Evolutionary conservation across 495 filamentous ascomycete species (phyloP).

Genomic region (Hypomontagnella submonticulosa): DNA sequence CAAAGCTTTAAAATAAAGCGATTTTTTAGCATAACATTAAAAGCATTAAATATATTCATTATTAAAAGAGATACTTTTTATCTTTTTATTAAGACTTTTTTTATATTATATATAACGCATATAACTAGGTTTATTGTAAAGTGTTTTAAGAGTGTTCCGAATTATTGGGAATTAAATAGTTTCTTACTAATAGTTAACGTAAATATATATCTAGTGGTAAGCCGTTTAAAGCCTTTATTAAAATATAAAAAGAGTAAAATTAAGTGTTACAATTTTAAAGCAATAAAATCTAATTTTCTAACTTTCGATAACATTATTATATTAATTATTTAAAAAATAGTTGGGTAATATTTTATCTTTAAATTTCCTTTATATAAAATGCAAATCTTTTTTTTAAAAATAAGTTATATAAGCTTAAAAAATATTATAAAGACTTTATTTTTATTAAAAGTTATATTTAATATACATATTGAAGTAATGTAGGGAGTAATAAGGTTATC

Average conservation of each 20-base stretch:
- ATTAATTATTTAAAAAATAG: background rate
- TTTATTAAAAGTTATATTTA: background rate
- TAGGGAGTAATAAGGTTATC: too few species aligned
- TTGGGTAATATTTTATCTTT: background rate
- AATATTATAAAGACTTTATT: background rate
- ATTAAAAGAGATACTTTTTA: background rate
- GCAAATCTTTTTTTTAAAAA: background rate
- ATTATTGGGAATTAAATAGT: background rate
- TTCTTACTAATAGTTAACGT: background rate
- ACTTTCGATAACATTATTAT: background rate
- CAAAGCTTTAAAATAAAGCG: background rate
- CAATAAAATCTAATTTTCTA: background rate
- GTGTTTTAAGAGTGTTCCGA: background rate
- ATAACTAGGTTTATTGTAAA: background rate
- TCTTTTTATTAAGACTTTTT: background rate
- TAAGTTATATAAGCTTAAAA: background rate
- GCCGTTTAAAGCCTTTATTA: background rate
- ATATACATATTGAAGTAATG: too few species aligned
- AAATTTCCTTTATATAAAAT: background rate
- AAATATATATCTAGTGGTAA: background rate
- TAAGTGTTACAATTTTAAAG: background rate
- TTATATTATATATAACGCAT: slow-evolving; percentile 1
- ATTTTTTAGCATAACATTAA: background rate
- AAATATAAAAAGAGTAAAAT: background rate
- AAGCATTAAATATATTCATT: background rate